phyloP scores from a whole-genome alignment of 228 moss, liverwort and hornwort genomes.

The Sphagnum magellanicum region DNA sequence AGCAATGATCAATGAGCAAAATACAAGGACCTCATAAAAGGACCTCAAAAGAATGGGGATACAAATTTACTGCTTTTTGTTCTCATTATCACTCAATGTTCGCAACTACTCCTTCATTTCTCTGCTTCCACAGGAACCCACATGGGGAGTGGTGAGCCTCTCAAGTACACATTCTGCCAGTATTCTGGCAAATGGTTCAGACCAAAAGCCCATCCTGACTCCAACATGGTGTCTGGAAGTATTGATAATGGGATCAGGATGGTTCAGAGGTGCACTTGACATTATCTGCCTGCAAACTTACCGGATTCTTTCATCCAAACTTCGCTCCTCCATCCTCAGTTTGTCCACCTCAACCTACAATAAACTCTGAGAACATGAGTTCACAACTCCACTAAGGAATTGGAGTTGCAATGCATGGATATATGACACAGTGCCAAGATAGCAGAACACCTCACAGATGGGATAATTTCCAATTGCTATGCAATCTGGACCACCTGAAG shows the following conservation, averaged over 20 bases:
- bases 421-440: too few species aligned
- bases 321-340: conserved; percentile 48
- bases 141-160: background rate
- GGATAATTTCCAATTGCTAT: too few species aligned
- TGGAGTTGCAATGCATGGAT: background rate
- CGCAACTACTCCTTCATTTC: conserved; percentile 65
- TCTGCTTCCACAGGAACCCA: conserved; percentile 13
- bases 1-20: too few species aligned
- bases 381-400: background rate
- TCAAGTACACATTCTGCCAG: background rate
- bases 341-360: conserved; percentile 60
- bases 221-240: too few species aligned
- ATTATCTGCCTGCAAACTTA: conserved; percentile 1
- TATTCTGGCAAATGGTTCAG: background rate
- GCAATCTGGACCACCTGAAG: conserved; percentile 47
- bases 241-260: too few species aligned
- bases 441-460: too few species aligned
- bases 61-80: conserved; percentile 60
- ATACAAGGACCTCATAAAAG: too few species aligned
- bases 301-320: conserved; percentile 66
- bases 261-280: too few species aligned
- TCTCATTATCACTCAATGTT: conserved; percentile 63
- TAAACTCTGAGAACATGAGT: background rate
- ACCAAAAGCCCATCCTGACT: too few species aligned
- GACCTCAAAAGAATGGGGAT: background rate